Base-by-base conservation (phyloP, 2,329 filamentous ascomycete species). In the Xylariomycetidae sp. region DNA sequence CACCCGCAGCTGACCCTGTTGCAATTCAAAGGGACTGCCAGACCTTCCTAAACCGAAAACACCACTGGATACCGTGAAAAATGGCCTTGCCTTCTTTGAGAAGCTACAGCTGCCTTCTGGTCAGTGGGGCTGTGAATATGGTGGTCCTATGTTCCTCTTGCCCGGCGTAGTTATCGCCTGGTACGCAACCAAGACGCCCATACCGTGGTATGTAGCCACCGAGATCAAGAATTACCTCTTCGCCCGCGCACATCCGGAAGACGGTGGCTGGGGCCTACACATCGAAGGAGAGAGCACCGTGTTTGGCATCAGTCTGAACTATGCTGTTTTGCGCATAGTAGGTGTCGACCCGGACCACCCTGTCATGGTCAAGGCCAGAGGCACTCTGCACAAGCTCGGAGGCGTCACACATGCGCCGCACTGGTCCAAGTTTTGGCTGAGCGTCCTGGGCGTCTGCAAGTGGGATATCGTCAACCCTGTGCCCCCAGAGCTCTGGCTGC, bases 351-450 rank as follows among this genome's bases (percentile, higher is more conserved):
- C 87, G 3, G 87, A 95, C 43, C 84, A 96, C 31, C 79, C 85
- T 10, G 68, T 84, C 25, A 85, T 96, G 80, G 71, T 86, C 32
- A 92, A 85, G 60, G 92, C 92, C 2, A 76, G 93, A 40, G 80
- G 72, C 2, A 82, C 80, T 14, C 65, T 98, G 19, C 87, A 95
- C 61, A 80, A 82, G 53, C 69, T 96, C 25, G 92, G 92, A 9
- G 90, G 92, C 18, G 87, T 87, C 1, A 67, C 85, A 10, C 79
- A 87, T 50, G 78, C 77, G 2, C 93, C 92, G 15, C 92, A 96
- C 56, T 98, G 92, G 92, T 78, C 78, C n/a, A 98, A 98, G 56
- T 93, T 93, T 59, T 95, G 89, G 88, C 72, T 98, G 29, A 82
- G 82, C 24, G 72, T 93, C 3, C 63, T 98, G 40, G 88, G 88